These are phyloP conservation scores for Peronospora tabacina DNA, from an alignment of 352 stramenopile species.

Conservation along the genomic window DNA sequence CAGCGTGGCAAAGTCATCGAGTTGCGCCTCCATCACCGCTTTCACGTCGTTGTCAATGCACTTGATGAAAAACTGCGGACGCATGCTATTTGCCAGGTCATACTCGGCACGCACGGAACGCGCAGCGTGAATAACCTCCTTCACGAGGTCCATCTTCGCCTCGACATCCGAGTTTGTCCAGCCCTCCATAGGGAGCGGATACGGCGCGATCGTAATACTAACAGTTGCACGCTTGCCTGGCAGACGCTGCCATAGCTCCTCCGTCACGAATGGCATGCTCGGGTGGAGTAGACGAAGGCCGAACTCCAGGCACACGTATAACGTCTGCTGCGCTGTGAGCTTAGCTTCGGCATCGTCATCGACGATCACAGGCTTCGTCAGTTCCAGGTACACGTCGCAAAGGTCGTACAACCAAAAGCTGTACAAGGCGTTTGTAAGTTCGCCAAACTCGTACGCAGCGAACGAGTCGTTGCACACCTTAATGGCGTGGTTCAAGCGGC, in stretches of 20 bases:
- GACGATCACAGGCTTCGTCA: slow-evolving; percentile 96
- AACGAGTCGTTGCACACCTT: slow-evolving; percentile 81
- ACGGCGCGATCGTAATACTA: slow-evolving; percentile 77
- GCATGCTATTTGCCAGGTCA: slow-evolving; percentile 70
- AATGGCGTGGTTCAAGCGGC: slow-evolving; percentile 71
- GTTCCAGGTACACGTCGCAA: slow-evolving; percentile 99
- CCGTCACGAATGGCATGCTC: slow-evolving; percentile 97
- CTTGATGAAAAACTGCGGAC: slow-evolving; percentile 87
- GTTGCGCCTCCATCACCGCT: slow-evolving; percentile 66
- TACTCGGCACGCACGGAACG: slow-evolving; percentile 91
- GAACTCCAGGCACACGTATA: slow-evolving; percentile 82
- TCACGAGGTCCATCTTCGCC: slow-evolving; percentile 88
- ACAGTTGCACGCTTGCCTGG: slow-evolving; percentile 53
- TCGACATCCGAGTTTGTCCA: slow-evolving; percentile 89
- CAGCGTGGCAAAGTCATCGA: slow-evolving; percentile 94
- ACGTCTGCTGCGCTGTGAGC: slow-evolving; percentile 68
- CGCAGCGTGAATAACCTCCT: slow-evolving; percentile 93
- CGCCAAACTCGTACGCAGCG: slow-evolving; percentile 92
- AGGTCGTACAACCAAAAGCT: slow-evolving; percentile 98
- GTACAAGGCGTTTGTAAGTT: slow-evolving; percentile 93
- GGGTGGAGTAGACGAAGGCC: slow-evolving; percentile 92
- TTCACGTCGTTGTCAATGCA: slow-evolving; percentile 69
- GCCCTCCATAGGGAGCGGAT: slow-evolving; percentile 58
- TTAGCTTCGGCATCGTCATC: slow-evolving; percentile 71
- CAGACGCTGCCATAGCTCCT: slow-evolving; percentile 88